phyloP scores from a whole-genome alignment of 805 yeast genomes.

The Candida ipomoeae region DNA sequence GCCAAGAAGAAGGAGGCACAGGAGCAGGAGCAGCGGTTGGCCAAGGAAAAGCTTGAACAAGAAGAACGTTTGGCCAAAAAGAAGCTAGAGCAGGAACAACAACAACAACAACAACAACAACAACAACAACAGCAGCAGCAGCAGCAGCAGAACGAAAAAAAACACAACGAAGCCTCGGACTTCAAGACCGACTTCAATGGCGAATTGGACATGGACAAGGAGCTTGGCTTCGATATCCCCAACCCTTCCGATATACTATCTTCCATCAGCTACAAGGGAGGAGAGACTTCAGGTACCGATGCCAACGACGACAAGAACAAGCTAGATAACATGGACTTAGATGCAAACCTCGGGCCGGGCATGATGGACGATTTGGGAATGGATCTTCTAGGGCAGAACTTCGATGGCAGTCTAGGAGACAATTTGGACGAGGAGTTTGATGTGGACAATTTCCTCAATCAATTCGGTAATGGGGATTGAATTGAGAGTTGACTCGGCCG shows the following conservation, averaged over 20 bases:
- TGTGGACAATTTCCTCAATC: constrained; percentile 42
- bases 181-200: constrained; percentile 21
- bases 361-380: constrained; percentile 41
- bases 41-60: constrained; percentile 17
- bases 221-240: constrained; percentile 22
- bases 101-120: constrained; percentile 16
- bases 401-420: constrained; percentile 21
- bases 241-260: constrained; percentile 32
- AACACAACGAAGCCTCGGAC: constrained; percentile 12
- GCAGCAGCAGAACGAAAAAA: constrained; percentile 17
- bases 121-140: constrained; percentile 18
- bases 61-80: constrained; percentile 6
- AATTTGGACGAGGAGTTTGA: constrained; percentile 40
- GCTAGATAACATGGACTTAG: constrained; percentile 21
- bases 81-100: constrained; percentile 21
- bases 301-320: constrained; percentile 2
- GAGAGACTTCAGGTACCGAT: constrained; percentile 1
- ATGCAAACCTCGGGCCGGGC: constrained; percentile 37
- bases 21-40: constrained; percentile 18
- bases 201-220: constrained; percentile 21
- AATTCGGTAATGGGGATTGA: constrained; percentile 36
- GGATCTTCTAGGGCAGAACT: constrained; percentile 35
- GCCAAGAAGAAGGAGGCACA: constrained; percentile 17
- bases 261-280: constrained; percentile 22
- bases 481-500: background rate